Base-by-base conservation (phyloP, 352 stramenopile genomes). In the Poterioochromonas sp. region DNA sequence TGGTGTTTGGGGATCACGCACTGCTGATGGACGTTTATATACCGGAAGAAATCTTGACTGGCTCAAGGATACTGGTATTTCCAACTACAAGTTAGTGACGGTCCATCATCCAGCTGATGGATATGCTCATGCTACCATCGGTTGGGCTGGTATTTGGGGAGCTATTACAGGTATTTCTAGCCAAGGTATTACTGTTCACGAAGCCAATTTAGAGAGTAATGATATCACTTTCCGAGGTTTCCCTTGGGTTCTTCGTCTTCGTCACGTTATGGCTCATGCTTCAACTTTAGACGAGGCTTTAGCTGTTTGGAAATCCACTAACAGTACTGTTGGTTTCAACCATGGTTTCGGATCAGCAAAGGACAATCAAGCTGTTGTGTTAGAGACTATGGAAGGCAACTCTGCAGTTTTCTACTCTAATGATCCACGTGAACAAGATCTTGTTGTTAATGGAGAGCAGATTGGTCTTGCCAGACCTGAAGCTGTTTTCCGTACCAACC, bases 281-380 rank as follows among this genome's bases (percentile, higher is more conserved):
- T 39, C 70, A 18, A 65, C 35, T 49, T 32, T 80, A 34, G 63
- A 76, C 2, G 39, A 54, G 29, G 77, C 71, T 8, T 44, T 77
- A n/a, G 15, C n/a, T 37, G 5, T 80, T 49, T 80, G 77, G 77
- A 71, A 79, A 8, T 32, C 3, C 44, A 80, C 65, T 15, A 79
- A 80, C 8, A 79, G 69, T 37, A 80, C 77, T 12, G 77, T 80
- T 35, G 77, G 77, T 12, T 80, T 80, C 77, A 80, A 80, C 29
- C 77, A 80, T 58, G 60, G 8, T 18, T 22, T 80, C 26, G 77
- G 65, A 26, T 80, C 77, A 20, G 69, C 69, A 29, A 53, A 71
- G 70, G 77, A 80, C 64, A 54, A 26, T 32, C 20, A 73, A 37
- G 8, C 35, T 3, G 40, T 79, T 18, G 65, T 79, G 29, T 49